These are phyloP conservation scores for Neoboletus magnificus DNA, from an alignment of 768 basidiomycete species.

Conservation along the genomic window DNA sequence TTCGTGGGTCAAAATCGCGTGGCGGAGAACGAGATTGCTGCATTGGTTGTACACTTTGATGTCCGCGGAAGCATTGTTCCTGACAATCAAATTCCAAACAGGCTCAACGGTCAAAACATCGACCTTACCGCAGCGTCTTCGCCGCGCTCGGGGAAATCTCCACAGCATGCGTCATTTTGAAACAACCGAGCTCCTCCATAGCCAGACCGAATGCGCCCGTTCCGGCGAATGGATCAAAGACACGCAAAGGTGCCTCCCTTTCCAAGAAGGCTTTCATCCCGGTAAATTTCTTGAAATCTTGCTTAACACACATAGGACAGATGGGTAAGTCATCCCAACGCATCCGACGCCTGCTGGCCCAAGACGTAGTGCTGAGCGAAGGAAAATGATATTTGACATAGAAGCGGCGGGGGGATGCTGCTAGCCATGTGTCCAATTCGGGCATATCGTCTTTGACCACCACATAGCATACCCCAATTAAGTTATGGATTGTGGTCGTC, in stretches of 20 bases:
- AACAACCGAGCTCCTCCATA: conserved; percentile 50
- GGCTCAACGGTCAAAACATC: neutral
- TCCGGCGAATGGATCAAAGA: conserved; percentile 45
- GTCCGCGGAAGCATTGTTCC: conserved; percentile 51
- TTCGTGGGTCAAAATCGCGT: conserved; percentile 51
- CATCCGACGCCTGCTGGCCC: conserved; percentile 37
- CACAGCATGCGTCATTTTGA: conserved; percentile 61
- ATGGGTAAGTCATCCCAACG: conserved; percentile 37
- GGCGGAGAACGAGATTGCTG: conserved; percentile 57
- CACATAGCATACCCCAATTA: conserved; percentile 51
- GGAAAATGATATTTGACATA: conserved; percentile 53
- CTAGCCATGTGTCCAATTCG: conserved; percentile 45
- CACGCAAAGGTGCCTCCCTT: conserved; percentile 25
- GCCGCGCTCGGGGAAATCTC: conserved; percentile 79
- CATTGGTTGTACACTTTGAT: conserved; percentile 68
- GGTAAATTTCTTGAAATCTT: conserved; percentile 31
- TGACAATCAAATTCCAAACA: conserved; percentile 7
- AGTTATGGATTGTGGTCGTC: conserved; percentile 31
- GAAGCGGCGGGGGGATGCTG: conserved; percentile 55
- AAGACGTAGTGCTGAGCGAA: conserved; percentile 35
- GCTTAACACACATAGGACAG: conserved; percentile 43
- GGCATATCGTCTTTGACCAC: conserved; percentile 34
- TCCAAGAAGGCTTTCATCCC: conserved; percentile 33
- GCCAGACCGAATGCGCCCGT: conserved; percentile 61
- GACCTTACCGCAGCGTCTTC: conserved; percentile 53